Evolutionary conservation across 768 basidiomycete genomes (phyloP).

Genomic region (Mrakia hoshinonis): DNA sequence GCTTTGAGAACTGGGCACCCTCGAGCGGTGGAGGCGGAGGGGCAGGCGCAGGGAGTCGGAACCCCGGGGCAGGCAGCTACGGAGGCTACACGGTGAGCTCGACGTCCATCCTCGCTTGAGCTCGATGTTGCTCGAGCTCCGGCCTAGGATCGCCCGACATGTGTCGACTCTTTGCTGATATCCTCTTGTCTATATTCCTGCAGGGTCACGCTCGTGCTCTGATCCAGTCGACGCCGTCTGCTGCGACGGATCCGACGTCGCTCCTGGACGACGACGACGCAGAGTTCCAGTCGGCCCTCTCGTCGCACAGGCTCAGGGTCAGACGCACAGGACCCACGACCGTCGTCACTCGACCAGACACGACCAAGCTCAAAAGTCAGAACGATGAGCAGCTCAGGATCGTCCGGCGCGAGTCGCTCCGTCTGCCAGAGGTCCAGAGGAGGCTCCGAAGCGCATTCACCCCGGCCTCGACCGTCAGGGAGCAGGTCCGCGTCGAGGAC

Average conservation of each 20-base stretch:
- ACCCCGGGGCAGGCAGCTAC: slow-evolving; percentile 5
- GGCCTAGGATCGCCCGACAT: background rate
- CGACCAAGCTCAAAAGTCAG: background rate
- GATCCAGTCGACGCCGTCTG: slow-evolving; percentile 22
- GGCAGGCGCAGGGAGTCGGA: slow-evolving; percentile 22
- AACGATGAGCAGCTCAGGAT: slow-evolving; percentile 13
- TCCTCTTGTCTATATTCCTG: too few relatives aligned
- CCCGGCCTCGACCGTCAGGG: background rate
- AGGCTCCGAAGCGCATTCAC: slow-evolving; percentile 11
- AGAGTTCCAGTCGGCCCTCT: slow-evolving; percentile 16
- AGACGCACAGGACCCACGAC: background rate
- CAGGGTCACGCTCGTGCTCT: slow-evolving; percentile 28
- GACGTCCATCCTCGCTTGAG: background rate
- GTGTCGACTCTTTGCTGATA: background rate
- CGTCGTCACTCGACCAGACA: background rate
- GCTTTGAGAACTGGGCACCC: slow-evolving; percentile 20
- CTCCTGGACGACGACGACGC: slow-evolving; percentile 28
- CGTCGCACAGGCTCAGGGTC: slow-evolving; percentile 5
- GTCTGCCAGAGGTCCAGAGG: slow-evolving; percentile 20
- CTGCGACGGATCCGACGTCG: slow-evolving; percentile 10
- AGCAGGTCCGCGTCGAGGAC: background rate
- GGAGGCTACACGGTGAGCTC: slow-evolving; percentile 22
- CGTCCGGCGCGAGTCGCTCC: slow-evolving; percentile 18
- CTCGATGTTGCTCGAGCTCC: background rate
- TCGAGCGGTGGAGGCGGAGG: slow-evolving; percentile 18